These are phyloP conservation scores for Phialophora chinensis DNA, from an alignment of 2,329 filamentous ascomycete species.

Conservation along the genomic window DNA sequence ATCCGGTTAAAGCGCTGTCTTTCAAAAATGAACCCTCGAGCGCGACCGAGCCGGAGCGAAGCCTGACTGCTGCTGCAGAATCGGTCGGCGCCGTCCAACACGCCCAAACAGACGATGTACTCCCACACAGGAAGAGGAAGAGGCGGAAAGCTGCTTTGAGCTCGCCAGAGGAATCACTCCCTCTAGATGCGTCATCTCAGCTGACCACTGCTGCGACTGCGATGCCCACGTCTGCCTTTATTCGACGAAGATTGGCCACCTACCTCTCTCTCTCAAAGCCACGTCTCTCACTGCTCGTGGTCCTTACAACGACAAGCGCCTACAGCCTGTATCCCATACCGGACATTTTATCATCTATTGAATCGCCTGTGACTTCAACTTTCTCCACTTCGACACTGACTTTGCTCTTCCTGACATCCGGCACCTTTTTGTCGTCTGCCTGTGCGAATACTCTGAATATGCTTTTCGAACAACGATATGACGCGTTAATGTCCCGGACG, in stretches of 20 bases:
- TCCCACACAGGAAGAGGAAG: conserved; percentile 38
- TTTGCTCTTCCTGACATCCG: conserved; percentile 86
- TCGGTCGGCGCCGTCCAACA: not conserved
- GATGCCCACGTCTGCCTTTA: conserved; percentile 60
- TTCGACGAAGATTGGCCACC: conserved; percentile 73
- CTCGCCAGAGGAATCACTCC: conserved; percentile 47
- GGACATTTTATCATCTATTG: conserved; percentile 74
- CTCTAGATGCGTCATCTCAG: conserved; percentile 66
- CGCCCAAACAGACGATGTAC: conserved; percentile 19
- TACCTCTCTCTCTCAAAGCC: conserved; percentile 95
- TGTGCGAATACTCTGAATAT: conserved; percentile 96
- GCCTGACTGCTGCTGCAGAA: conserved; percentile 3
- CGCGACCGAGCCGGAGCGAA: not conserved
- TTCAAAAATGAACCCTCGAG: conserved; percentile 5
- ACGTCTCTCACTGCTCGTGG: conserved; percentile 86
- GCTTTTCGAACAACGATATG: conserved; percentile 89
- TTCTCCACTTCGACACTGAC: conserved; percentile 80
- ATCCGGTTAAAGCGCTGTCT: conserved; percentile 16
- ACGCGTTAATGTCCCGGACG: conserved; percentile 92
- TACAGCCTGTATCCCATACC: conserved; percentile 95
- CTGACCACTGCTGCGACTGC: conserved; percentile 63
- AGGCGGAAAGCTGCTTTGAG: conserved; percentile 28
- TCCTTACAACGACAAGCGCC: conserved; percentile 85
- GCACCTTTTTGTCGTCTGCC: conserved; percentile 86
- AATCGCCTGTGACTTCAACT: conserved; percentile 78